Percentiles rank a stretch among this genome's conserved stretches.
Conservation (phyloP, 345 rosid species). For the Trapa bicornis region DNA sequence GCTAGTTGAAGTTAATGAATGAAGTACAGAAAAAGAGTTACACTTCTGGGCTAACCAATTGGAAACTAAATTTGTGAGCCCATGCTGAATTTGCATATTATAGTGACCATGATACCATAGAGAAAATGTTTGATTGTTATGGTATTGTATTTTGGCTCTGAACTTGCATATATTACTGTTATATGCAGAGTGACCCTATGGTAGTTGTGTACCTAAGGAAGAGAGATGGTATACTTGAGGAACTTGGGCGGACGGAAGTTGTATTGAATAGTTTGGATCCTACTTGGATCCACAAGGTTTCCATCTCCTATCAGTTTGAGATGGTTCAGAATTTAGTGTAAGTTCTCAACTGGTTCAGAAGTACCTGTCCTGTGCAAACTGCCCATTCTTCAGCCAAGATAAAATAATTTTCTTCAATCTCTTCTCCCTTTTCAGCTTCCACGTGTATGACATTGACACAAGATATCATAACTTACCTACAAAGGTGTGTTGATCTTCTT, state of each 20-base stretch:
- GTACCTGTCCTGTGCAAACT: not conserved
- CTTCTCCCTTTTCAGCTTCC: constrained; percentile 35
- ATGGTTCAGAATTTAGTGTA: constrained; percentile 63
- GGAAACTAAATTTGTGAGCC: not conserved
- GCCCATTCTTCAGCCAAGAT: not conserved
- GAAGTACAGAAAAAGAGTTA: not conserved
- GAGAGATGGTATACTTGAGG: constrained; percentile 53
- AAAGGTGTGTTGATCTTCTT: constrained; percentile 33
- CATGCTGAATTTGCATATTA: not conserved
- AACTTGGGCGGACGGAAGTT: constrained; percentile 86
- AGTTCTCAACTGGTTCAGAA: constrained; percentile 7
- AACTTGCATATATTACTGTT: constrained; percentile 2
- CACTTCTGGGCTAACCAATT: not conserved
- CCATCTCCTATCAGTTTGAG: constrained; percentile 69
- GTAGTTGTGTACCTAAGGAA: constrained; percentile 47
- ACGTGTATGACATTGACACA: constrained; percentile 61
- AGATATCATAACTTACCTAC: constrained; percentile 52
- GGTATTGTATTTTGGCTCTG: constrained; percentile 1
- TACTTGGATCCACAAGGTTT: constrained; percentile 60
- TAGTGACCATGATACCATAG: not conserved
- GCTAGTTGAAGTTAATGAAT: not conserved
- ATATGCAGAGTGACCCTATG: constrained; percentile 80
- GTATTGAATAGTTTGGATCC: constrained; percentile 59
- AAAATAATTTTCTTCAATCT: not conserved
- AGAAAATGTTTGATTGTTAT: constrained; percentile 2